Conservation (phyloP, 2,329 filamentous ascomycete genomes). For the Colletotrichum horii region DNA sequence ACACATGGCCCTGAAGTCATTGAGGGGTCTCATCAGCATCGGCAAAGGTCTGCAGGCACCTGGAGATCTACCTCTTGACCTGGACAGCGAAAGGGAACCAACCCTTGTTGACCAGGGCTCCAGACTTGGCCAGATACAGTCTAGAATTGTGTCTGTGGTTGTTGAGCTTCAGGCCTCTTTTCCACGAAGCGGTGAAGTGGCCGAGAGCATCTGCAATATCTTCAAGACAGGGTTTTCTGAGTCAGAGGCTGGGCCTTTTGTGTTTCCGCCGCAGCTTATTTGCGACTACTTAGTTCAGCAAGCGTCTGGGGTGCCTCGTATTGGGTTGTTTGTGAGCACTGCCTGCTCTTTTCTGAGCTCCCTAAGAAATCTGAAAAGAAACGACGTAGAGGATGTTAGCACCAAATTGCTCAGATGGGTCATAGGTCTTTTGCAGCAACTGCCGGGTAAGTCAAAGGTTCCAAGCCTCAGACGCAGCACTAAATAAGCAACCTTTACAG, state of each 20-base stretch:
- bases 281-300: constrained; percentile 69
- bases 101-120: constrained; percentile 17
- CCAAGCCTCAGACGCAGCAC: not conserved
- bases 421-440: constrained; percentile 62
- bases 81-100: constrained; percentile 56
- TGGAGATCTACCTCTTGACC: constrained; percentile 69
- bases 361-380: constrained; percentile 49
- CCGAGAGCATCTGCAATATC: constrained; percentile 74
- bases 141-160: constrained; percentile 51
- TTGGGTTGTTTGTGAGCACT: constrained; percentile 73
- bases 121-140: constrained; percentile 43
- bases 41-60: constrained; percentile 75
- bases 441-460: constrained; percentile 55
- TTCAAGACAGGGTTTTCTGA: constrained; percentile 79
- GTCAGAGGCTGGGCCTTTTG: constrained; percentile 75
- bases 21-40: constrained; percentile 73
- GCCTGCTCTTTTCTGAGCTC: constrained; percentile 74
- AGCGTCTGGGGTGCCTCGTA: constrained; percentile 63
- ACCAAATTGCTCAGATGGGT: constrained; percentile 65
- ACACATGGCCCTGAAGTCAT: constrained; percentile 57
- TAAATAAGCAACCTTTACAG: constrained; percentile 30
- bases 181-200: constrained; percentile 66
- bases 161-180: constrained; percentile 57
- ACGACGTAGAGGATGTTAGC: constrained; percentile 53
- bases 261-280: constrained; percentile 71